A percentile compares a stretch with the other conserved stretches of the same genome.
Evolutionary conservation across 148 eudicot genomes (phyloP).

Genomic region (Chenopodium berlandieri): DNA sequence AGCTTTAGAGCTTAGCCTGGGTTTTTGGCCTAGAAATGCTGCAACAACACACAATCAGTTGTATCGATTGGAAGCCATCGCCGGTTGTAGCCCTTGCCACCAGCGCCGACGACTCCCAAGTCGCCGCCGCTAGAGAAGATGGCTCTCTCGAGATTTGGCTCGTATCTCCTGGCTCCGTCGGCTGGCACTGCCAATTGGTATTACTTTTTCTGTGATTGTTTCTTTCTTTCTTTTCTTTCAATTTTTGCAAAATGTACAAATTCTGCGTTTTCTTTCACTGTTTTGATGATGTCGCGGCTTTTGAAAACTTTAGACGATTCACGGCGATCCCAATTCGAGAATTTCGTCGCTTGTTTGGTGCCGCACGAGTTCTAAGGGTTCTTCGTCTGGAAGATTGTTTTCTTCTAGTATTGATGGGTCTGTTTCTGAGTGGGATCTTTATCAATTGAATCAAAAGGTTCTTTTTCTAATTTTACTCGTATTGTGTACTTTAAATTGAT

Average conservation of each 20-base stretch:
- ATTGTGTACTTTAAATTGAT: neutral
- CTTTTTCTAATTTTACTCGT: neutral
- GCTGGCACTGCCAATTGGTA: constrained; percentile 98
- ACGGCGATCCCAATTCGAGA: constrained; percentile 60
- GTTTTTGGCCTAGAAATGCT: constrained; percentile 21
- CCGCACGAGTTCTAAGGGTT: constrained; percentile 33
- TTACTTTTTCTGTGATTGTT: neutral
- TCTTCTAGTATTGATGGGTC: constrained; percentile 88
- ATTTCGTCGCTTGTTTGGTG: constrained; percentile 86
- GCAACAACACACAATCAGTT: constrained; percentile 31
- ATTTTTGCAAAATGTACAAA: neutral
- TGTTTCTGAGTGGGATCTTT: constrained; percentile 88
- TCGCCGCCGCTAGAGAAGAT: constrained; percentile 96
- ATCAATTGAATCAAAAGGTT: constrained; percentile 68
- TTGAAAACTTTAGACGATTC: constrained; percentile 53
- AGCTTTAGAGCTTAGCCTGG: no score
- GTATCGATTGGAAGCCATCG: constrained; percentile 69
- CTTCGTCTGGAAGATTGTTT: constrained; percentile 55
- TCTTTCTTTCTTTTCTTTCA: no score
- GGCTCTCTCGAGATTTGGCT: constrained; percentile 97
- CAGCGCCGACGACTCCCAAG: constrained; percentile 70
- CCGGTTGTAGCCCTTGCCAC: constrained; percentile 74
- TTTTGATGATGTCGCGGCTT: neutral
- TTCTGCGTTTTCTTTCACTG: neutral
- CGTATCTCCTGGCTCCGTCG: constrained; percentile 89